Base-by-base conservation (phyloP, 192 early-diverging fungal species). In the Coemansia sp. region DNA sequence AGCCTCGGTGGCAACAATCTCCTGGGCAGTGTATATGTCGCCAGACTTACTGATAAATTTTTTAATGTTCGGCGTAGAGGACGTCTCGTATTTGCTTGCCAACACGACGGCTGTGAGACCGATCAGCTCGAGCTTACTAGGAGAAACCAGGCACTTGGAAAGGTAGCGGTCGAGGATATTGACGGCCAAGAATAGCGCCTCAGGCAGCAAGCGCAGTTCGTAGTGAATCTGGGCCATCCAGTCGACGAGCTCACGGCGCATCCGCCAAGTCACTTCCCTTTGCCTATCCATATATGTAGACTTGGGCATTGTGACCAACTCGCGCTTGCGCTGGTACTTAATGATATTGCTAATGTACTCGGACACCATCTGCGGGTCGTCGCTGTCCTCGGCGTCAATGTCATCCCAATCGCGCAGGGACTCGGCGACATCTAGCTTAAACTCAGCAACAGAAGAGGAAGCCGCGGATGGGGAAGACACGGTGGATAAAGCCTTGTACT, bases 81-180 rank as follows among this genome's bases (percentile, higher is more conserved):
- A 89, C 81, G 98, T 97, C 85, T 98, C 97, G 78, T 96, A 98
- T 80, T 99, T 99, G 66, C 92, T 81, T 0, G 97, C 95, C 61
- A 97, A 85, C 66, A 97, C 94, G 70, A 99, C 73, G 2, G 93
- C 86, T 0, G 97, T 93, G 39, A 96, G 84, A 3, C 97, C 97
- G 31, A 98, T 95, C 27, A 99, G 84, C 79, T 99, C 96, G 11
- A 99, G 87, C 73, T 97, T 97, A 10, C 83, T 71, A 22, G 94
- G 65, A 0, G 93, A 89, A 20, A 96, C 93, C n/a, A 88, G 86
- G 33, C 96, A 91, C 55, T 82, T 73, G 24, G 94, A 94, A n/a
- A 99, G 87, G 78, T 97, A 97, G 6, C 97, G 92, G 75, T 99
- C 97, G 47, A 99, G 88, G 43, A 98, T 87, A 81, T 99, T 99